Conservation (phyloP, 345 rosid species). For the Camelina laxa region DNA sequence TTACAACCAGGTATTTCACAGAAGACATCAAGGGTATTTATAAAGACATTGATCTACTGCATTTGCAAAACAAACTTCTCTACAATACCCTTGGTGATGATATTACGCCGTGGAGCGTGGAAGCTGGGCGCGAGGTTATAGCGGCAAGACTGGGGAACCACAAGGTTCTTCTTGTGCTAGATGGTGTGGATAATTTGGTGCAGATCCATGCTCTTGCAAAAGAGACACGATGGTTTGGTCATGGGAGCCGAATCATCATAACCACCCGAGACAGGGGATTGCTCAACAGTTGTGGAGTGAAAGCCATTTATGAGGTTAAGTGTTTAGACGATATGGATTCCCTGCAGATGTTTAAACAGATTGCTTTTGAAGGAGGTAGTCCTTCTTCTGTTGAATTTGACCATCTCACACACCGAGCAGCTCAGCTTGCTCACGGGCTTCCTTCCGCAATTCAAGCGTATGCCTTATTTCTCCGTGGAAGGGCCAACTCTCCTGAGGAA, state of each 20-base stretch:
- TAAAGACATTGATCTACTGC: background rate
- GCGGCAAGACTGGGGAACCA: background rate
- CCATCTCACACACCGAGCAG: slow-evolving; percentile 15
- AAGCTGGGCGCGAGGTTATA: background rate
- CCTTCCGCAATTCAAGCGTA: too few species aligned
- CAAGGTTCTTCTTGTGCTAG: slow-evolving; percentile 30
- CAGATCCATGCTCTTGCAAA: slow-evolving; percentile 13
- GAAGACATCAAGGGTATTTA: background rate
- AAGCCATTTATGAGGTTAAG: slow-evolving; percentile 7
- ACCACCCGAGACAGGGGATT: slow-evolving; percentile 3
- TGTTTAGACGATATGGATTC: slow-evolving; percentile 18
- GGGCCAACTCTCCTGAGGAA: too few species aligned
- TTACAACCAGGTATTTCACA: background rate
- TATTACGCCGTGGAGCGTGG: background rate
- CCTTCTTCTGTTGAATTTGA: background rate
- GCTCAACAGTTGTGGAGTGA: background rate
- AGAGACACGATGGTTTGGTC: slow-evolving; percentile 28
- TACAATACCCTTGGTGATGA: background rate
- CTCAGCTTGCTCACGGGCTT: slow-evolving; percentile 34
- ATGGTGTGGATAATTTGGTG: background rate
- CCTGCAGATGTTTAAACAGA: slow-evolving; percentile 17
- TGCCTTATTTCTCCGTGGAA: too few species aligned
- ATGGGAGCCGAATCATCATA: slow-evolving; percentile 15
- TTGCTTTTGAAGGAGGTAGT: background rate
- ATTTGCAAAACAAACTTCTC: background rate